phyloP scores from a whole-genome alignment of 352 stramenopile genomes.

The Phytophthora boehmeriae region DNA sequence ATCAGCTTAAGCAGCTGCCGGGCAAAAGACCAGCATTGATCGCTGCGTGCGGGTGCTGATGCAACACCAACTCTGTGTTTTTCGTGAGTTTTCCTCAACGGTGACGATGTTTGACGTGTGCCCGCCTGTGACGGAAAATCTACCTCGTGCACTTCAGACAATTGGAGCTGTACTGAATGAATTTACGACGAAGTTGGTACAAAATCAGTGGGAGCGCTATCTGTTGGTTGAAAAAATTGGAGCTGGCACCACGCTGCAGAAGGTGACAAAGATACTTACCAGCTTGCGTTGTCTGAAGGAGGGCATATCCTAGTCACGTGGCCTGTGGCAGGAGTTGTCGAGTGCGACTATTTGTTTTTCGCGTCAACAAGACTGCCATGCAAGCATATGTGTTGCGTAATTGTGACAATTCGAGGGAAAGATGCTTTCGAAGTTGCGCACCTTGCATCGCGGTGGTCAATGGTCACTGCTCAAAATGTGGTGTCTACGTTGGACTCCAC shows the following conservation, averaged over 20 bases:
- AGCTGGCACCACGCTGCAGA: neutral
- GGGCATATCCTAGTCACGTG: neutral
- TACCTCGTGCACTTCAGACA: neutral
- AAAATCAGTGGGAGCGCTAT: neutral
- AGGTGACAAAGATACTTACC: neutral
- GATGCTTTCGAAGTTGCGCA: neutral
- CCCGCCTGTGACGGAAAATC: neutral
- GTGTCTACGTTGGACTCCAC: neutral
- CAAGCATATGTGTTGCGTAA: neutral
- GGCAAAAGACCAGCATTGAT: constrained; percentile 8
- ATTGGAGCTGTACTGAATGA: neutral
- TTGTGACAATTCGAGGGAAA: neutral
- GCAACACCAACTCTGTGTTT: constrained; percentile 3
- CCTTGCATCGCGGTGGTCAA: neutral
- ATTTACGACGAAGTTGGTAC: neutral
- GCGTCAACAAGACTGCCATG: neutral
- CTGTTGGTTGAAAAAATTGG: neutral
- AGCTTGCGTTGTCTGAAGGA: neutral
- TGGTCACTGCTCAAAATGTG: neutral
- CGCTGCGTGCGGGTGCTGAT: constrained; percentile 1
- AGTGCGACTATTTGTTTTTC: neutral
- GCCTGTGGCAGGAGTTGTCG: neutral
- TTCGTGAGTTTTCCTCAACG: neutral
- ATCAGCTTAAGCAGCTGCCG: too few relatives aligned
- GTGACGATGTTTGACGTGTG: neutral